Evolutionary conservation across 2,329 filamentous ascomycete species (phyloP).

Genomic region (Penicillium glabrum): DNA sequence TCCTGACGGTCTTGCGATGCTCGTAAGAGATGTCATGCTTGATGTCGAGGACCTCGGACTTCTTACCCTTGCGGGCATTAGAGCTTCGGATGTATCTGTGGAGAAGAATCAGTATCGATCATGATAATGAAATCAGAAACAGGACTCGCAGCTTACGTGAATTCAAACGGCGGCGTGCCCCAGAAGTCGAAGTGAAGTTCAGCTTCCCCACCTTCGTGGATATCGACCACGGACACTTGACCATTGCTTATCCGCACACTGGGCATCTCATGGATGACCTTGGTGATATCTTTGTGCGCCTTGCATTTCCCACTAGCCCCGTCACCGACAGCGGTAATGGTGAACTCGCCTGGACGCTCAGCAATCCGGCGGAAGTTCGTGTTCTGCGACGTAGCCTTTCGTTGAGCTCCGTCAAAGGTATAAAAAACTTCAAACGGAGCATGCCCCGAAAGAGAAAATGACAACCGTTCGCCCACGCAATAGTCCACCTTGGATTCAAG

Average conservation of each 20-base stretch:
- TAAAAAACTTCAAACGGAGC: slow-evolving; percentile 93
- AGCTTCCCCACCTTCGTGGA: slow-evolving; percentile 93
- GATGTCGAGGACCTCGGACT: slow-evolving; percentile 81
- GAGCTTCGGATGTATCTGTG: slow-evolving; percentile 78
- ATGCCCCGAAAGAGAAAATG: slow-evolving; percentile 86
- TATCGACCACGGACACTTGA: slow-evolving; percentile 77
- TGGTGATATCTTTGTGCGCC: slow-evolving; percentile 73
- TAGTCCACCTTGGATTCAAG: slow-evolving; percentile 83
- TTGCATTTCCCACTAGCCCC: slow-evolving; percentile 80
- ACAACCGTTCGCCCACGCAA: slow-evolving; percentile 92
- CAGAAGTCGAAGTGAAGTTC: slow-evolving; percentile 94
- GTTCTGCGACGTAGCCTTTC: slow-evolving; percentile 69
- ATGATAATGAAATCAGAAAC: not conserved
- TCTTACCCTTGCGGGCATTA: slow-evolving; percentile 76
- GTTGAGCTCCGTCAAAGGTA: slow-evolving; percentile 74
- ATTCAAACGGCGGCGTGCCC: slow-evolving; percentile 94
- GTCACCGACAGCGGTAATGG: slow-evolving; percentile 83
- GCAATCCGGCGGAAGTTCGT: slow-evolving; percentile 92
- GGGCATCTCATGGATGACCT: slow-evolving; percentile 87
- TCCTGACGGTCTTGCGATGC: slow-evolving; percentile 75
- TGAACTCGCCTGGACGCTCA: slow-evolving; percentile 84
- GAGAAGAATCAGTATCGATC: slow-evolving; percentile 10
- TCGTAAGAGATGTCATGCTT: slow-evolving; percentile 83
- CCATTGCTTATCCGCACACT: slow-evolving; percentile 89
- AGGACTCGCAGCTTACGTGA: slow-evolving; percentile 59